Evolutionary conservation across 2,329 filamentous ascomycete species (phyloP), one percentile per base, ranked within the genome.

Genomic region (Niveomyces coronatus): DNA sequence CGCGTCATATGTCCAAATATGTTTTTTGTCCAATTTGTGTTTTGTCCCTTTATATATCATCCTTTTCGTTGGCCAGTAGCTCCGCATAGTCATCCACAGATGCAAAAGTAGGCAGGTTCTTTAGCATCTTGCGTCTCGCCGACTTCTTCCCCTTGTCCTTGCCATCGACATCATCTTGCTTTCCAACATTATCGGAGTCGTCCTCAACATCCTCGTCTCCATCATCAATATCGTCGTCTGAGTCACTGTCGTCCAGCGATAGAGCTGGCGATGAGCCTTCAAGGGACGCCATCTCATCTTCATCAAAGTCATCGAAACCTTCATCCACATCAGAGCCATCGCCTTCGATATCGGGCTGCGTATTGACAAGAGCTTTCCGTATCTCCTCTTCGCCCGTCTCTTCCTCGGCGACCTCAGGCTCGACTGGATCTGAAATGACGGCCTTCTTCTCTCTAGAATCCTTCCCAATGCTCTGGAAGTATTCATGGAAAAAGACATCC

Each of bases 401-500:
- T 35, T 71, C 67, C 17, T 68, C 74, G 40, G 78, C 78, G 34
- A 70, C 67, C 17, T 68, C 70, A 4, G 61, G 63, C 3, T 64
- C 67, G 20, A 53, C 56, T 35, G 65, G 65, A 51, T 70, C 73
- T 47, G 69, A 66, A 35, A 65, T 62, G 56, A 74, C 71, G 61
- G 73, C 74, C 49, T 70, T 70, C 50, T 68, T 71, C 48, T 67
- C 63, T 54, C 81, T 74, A 40, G 57, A 56, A 35, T 70, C 64
- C 59, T 79, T 86, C 45, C 78, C 77, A 39, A 84, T 63, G 44
- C 80, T 75, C 43, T 76, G 80, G 63, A 98, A 98, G 74, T 98
- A 98, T 48, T 86, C 80, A 60, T 98, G 91, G 75, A 98, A 98
- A 75, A 98, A 98, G 27, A 87, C 84, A 55, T 98, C 91, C 47